Conservation (phyloP, 805 yeast genomes). For the Ogataea trehalophila region DNA sequence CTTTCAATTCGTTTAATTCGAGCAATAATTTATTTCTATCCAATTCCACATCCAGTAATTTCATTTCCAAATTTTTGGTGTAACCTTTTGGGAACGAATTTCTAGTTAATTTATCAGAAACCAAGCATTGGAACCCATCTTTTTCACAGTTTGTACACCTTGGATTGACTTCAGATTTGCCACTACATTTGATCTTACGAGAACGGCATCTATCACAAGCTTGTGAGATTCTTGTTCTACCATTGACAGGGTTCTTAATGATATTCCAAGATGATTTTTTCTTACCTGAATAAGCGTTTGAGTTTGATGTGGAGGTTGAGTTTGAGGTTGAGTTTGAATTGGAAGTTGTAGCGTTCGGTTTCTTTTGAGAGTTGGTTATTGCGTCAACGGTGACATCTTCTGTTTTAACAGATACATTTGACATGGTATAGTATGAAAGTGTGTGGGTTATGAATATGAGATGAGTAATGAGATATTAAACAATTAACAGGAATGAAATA, state of each 20-base stretch:
- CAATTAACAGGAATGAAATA: too few relatives aligned
- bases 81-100: conserved; percentile 79
- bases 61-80: conserved; percentile 67
- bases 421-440: background rate
- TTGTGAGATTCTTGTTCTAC: conserved; percentile 55
- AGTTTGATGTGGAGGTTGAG: too few relatives aligned
- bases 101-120: conserved; percentile 68
- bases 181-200: conserved; percentile 74
- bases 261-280: conserved; percentile 26
- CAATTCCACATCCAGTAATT: conserved; percentile 55
- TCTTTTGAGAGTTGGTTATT: too few relatives aligned
- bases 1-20: conserved; percentile 28
- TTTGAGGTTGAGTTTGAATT: background rate
- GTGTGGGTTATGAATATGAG: too few relatives aligned
- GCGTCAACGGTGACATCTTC: background rate
- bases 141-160: conserved; percentile 61
- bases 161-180: conserved; percentile 46
- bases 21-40: conserved; percentile 39
- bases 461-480: too few relatives aligned
- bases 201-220: conserved; percentile 81
- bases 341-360: background rate
- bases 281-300: background rate
- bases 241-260: conserved; percentile 32
- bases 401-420: background rate
- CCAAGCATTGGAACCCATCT: conserved; percentile 63